Percentiles rank a stretch among this genome's conserved stretches.
These are phyloP conservation scores for Dactylonectria macrodidyma DNA, from an alignment of 2,329 filamentous ascomycete genomes.

Conservation along the genomic window DNA sequence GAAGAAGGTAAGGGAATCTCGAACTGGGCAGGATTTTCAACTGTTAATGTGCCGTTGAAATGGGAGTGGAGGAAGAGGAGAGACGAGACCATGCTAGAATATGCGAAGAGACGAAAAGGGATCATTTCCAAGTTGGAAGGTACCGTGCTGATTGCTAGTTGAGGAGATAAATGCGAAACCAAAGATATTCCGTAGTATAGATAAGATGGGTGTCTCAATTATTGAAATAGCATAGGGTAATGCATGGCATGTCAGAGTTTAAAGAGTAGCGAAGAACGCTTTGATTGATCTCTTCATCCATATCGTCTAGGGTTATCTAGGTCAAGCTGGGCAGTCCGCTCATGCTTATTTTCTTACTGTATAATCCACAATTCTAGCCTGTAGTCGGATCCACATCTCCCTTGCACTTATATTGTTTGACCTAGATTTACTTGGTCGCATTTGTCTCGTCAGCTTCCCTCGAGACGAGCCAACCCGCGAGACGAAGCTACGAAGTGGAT, in stretches of 20 bases:
- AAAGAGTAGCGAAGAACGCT: too few relatives aligned
- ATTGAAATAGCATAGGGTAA: too few relatives aligned
- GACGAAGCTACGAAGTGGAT: not conserved
- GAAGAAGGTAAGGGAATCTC: too few relatives aligned
- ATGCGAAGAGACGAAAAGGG: not conserved
- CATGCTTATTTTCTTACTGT: too few relatives aligned
- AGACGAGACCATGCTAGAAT: not conserved
- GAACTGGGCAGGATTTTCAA: not conserved
- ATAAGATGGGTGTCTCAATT: too few relatives aligned
- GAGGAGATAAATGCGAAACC: not conserved
- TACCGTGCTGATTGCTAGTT: not conserved
- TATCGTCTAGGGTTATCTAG: too few relatives aligned
- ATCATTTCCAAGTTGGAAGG: not conserved
- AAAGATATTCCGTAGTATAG: too few relatives aligned
- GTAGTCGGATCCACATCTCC: not conserved
- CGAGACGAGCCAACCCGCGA: not conserved
- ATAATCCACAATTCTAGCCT: too few relatives aligned
- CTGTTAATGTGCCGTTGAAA: not conserved
- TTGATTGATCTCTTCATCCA: too few relatives aligned
- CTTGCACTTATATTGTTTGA: not conserved
- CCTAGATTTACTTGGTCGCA: not conserved
- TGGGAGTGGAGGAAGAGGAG: slow-evolving; percentile 11
- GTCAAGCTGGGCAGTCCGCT: too few relatives aligned
- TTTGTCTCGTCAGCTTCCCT: not conserved
- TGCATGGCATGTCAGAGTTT: too few relatives aligned